phyloP scores from a whole-genome alignment of 176 grass and related monocot species.

The Areca catechu region DNA sequence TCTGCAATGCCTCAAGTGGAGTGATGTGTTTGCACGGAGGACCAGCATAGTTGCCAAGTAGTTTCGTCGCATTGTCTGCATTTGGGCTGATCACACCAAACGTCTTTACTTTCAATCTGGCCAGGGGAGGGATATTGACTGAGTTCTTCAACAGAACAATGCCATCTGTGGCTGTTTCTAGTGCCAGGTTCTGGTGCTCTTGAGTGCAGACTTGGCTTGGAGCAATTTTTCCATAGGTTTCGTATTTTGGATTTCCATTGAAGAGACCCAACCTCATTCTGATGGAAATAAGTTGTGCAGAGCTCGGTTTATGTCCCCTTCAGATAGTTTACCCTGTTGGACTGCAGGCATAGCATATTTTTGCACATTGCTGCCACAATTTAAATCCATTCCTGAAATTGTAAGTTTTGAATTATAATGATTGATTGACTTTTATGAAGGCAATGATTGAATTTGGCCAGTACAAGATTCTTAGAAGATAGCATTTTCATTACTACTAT shows the following conservation, averaged over 20 bases:
- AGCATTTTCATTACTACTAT: too few relatives aligned
- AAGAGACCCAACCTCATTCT: constrained; percentile 84
- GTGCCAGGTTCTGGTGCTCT: constrained; percentile 68
- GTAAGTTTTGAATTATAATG: neutral
- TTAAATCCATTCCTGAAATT: constrained; percentile 89
- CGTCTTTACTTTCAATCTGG: constrained; percentile 37
- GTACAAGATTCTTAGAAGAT: too few relatives aligned
- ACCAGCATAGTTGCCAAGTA: constrained; percentile 77
- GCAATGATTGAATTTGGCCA: too few relatives aligned
- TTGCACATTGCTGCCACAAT: constrained; percentile 76
- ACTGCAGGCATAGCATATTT: constrained; percentile 45
- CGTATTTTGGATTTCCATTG: constrained; percentile 47
- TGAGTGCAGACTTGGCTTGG: constrained; percentile 65
- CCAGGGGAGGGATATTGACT: constrained; percentile 42
- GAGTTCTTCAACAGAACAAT: constrained; percentile 86
- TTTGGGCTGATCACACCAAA: constrained; percentile 72
- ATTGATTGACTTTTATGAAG: too few relatives aligned
- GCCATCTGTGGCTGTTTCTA: constrained; percentile 64
- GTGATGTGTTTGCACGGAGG: constrained; percentile 58
- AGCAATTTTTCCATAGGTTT: constrained; percentile 52
- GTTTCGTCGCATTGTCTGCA: constrained; percentile 33
- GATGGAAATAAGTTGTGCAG: constrained; percentile 74
- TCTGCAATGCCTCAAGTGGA: constrained; percentile 45
- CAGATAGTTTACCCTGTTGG: constrained; percentile 66
- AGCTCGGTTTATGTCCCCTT: constrained; percentile 64